Evolutionary conservation across 2,329 filamentous ascomycete genomes (phyloP), one percentile per base, ranked within the genome.

Genomic region (Diaporthe velutina): DNA sequence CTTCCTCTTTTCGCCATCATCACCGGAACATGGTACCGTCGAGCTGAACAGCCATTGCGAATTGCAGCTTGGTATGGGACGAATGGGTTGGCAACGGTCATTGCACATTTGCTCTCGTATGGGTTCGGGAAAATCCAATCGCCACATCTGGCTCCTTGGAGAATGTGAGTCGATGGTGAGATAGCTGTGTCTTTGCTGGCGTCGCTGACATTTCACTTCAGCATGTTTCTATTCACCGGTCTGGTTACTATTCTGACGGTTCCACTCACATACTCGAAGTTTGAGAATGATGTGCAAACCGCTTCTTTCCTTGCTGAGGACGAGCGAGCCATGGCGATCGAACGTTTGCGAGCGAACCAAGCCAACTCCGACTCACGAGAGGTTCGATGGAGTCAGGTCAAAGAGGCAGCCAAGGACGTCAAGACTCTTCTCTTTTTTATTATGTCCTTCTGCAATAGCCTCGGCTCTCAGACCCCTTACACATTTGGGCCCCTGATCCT

Each of bases 331-430:
- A 86, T 95, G 55, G 93, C 92, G 0, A 85, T 95, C 35, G 94
- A 95, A 77, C 88, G 94, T 0, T 90, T 96, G 8, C 88, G 93
- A 0, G 87, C 91, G 30, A 96, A 96, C 78, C 91, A 95, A 80
- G 94, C 94, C 75, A 94, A 94, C 0, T 92, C 94, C 22, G 93
- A 92, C 1, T 93, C 91, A 76, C 91, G 91, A 77, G 88, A 93
- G 76, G 94, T 93, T 83, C 93, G 93, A 77, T 86, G 88, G 84
- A 87, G 89, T 30, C 94, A 97, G 76, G 85, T 93, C 1, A 85
- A 88, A 22, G 88, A 90, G 75, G 81, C 84, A 0, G 77, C 85
- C 4, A 73, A 86, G 0, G 88, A 90, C 72, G 83, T 85, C 22
- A 89, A 90, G 80, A 88, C 86, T 0, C 89, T 90, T 79, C 85